Evolutionary conservation across 2,329 filamentous ascomycete genomes (phyloP).

Genomic region (Botryosphaeria agaves): DNA sequence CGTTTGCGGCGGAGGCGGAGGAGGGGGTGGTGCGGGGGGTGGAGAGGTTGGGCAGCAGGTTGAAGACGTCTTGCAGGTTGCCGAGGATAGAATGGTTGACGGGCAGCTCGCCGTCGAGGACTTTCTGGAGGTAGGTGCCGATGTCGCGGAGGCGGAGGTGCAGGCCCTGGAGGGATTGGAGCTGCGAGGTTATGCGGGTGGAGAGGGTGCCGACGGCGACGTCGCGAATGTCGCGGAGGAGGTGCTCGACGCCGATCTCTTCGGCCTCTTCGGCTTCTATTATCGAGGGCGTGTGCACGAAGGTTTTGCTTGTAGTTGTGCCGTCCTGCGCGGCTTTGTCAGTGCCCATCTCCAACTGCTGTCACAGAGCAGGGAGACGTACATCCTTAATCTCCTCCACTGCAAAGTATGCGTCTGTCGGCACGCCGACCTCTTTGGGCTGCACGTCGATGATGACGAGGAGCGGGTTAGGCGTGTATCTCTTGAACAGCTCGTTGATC

Average conservation of each 20-base stretch:
- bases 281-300: slow-evolving; percentile 93
- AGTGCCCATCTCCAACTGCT: slow-evolving; percentile 5
- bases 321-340: slow-evolving; percentile 50
- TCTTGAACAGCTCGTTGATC: slow-evolving; percentile 99
- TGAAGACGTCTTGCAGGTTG: slow-evolving; percentile 98
- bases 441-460: slow-evolving; percentile 98
- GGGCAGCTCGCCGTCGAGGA: slow-evolving; percentile 78
- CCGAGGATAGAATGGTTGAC: slow-evolving; percentile 96
- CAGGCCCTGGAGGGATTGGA: slow-evolving; percentile 91
- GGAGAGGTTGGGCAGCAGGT: slow-evolving; percentile 87
- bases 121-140: slow-evolving; percentile 86
- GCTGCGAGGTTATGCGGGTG: slow-evolving; percentile 90
- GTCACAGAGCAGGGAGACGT: slow-evolving; percentile 18
- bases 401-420: slow-evolving; percentile 97
- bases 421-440: slow-evolving; percentile 92
- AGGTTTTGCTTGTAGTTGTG: slow-evolving; percentile 90
- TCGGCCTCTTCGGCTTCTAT: slow-evolving; percentile 98
- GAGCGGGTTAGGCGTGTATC: slow-evolving; percentile 91
- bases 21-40: slow-evolving; percentile 51
- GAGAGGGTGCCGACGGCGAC: slow-evolving; percentile 94
- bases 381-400: slow-evolving; percentile 99
- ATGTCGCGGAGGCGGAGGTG: slow-evolving; percentile 92
- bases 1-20: slow-evolving; percentile 13
- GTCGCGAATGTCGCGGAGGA: slow-evolving; percentile 93
- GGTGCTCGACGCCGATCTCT: slow-evolving; percentile 95